Evolutionary conservation across 164 flowering plant species (phyloP).

Genomic region (Nymphaea colorata): DNA sequence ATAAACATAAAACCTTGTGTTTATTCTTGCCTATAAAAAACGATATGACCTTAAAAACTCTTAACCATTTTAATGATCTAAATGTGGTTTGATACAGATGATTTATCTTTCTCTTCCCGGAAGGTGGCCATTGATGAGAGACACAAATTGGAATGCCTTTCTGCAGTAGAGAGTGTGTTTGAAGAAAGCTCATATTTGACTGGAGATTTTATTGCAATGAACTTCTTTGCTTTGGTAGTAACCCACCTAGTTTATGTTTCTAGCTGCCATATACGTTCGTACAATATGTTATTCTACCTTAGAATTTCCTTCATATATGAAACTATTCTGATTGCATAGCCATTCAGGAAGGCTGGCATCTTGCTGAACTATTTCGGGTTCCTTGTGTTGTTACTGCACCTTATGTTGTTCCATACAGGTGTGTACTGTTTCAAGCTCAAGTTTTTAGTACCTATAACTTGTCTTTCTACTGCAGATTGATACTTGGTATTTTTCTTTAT

Average conservation of each 20-base stretch:
- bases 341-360: constrained; percentile 95
- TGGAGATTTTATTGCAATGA: constrained; percentile 71
- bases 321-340: no score
- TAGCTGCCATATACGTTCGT: background rate
- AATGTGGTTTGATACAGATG: constrained; percentile 21
- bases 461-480: no score
- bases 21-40: no score
- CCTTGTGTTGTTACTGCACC: constrained; percentile 86
- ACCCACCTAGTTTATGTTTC: background rate
- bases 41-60: no score
- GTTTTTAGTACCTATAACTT: no score
- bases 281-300: no score
- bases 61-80: constrained; percentile 1
- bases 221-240: constrained; percentile 85
- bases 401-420: constrained; percentile 91
- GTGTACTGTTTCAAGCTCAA: background rate
- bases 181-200: constrained; percentile 36
- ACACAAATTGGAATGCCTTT: constrained; percentile 63
- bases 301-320: no score
- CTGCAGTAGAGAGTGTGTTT: constrained; percentile 43
- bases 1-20: no score
- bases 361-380: constrained; percentile 73
- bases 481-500: no score
- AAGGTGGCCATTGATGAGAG: constrained; percentile 31
- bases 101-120: constrained; percentile 23